Conservation (phyloP, 495 filamentous ascomycete species). For the Rostrohypoxylon terebratum region DNA sequence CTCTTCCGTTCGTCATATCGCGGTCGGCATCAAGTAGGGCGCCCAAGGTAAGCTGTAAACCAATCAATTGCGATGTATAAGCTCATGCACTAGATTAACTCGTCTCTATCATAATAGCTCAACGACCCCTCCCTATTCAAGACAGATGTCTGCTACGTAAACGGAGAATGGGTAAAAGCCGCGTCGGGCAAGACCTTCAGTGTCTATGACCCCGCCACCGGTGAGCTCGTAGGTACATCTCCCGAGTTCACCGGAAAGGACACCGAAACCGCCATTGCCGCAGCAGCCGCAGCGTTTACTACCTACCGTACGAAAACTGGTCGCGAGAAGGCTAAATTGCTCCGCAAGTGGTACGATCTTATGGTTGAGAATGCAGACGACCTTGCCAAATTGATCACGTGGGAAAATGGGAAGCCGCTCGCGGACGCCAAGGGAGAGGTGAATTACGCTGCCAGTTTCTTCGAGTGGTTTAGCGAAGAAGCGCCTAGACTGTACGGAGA, state of each 20-base stretch:
- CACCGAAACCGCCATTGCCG: slow-evolving; percentile 80
- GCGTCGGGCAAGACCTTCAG: slow-evolving; percentile 84
- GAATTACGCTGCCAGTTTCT: slow-evolving; percentile 79
- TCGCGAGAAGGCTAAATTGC: slow-evolving; percentile 82
- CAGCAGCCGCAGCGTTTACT: slow-evolving; percentile 79
- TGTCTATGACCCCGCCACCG: slow-evolving; percentile 83
- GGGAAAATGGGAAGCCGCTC: slow-evolving; percentile 81
- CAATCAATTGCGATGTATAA: background rate
- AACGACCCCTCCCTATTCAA: slow-evolving; percentile 87
- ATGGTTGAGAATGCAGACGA: slow-evolving; percentile 90
- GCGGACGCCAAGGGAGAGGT: slow-evolving; percentile 80
- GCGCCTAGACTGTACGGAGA: slow-evolving; percentile 78
- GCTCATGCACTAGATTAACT: slow-evolving; percentile 5
- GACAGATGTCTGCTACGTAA: slow-evolving; percentile 80
- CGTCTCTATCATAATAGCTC: slow-evolving; percentile 64
- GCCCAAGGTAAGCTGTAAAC: slow-evolving; percentile 52
- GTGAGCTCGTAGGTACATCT: slow-evolving; percentile 80
- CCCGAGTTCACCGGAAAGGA: slow-evolving; percentile 84
- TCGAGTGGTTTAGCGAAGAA: slow-evolving; percentile 86
- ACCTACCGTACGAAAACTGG: slow-evolving; percentile 79
- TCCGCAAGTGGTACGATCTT: slow-evolving; percentile 91
- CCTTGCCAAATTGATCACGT: slow-evolving; percentile 88
- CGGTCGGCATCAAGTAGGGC: slow-evolving; percentile 59
- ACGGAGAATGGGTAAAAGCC: slow-evolving; percentile 84
- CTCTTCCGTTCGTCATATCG: slow-evolving; percentile 49